Evolutionary conservation across 139 green algal species (phyloP).

Genomic region (Tetradesmus lagerheimii): DNA sequence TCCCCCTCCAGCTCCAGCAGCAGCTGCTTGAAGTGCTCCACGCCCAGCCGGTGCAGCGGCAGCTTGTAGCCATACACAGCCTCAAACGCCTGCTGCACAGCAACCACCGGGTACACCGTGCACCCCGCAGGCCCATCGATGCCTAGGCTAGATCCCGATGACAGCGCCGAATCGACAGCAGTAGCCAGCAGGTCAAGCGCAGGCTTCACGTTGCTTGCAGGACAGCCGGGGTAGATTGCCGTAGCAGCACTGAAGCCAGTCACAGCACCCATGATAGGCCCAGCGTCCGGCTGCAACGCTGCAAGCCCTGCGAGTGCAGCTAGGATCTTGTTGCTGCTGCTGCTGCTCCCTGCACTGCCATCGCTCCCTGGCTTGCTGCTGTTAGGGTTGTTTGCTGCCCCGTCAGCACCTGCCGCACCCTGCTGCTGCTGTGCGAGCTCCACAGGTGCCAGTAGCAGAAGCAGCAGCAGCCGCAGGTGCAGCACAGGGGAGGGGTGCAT

Average conservation of each 20-base stretch:
- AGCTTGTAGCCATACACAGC: slow-evolving; percentile 42
- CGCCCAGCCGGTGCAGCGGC: slow-evolving; percentile 10
- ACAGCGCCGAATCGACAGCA: not conserved
- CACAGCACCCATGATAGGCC: not conserved
- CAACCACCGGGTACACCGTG: slow-evolving; percentile 1
- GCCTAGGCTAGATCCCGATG: not conserved
- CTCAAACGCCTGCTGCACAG: slow-evolving; percentile 26
- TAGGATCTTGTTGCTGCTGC: not conserved
- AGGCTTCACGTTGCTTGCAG: not conserved
- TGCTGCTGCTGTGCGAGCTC: slow-evolving; percentile 7
- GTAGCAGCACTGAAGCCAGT: not conserved
- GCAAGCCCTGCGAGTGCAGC: not conserved
- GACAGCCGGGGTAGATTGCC: not conserved
- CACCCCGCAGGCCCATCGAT: not conserved
- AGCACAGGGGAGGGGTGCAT: slow-evolving; percentile 21
- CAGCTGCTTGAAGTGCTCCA: slow-evolving; percentile 38
- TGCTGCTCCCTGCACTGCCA: not conserved
- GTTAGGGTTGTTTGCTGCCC: not conserved
- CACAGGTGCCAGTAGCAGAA: slow-evolving; percentile 6
- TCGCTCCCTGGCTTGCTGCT: not conserved
- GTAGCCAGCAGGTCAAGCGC: not conserved
- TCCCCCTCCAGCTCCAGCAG: slow-evolving; percentile 10
- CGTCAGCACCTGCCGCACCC: not conserved
- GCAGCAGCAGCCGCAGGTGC: slow-evolving; percentile 30
- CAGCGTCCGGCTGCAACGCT: not conserved